Percentiles rank a stretch among this genome's conserved stretches.
Evolutionary conservation across 176 grass and related monocot species (phyloP).

Genomic region (Bonia amplexicaulis): DNA sequence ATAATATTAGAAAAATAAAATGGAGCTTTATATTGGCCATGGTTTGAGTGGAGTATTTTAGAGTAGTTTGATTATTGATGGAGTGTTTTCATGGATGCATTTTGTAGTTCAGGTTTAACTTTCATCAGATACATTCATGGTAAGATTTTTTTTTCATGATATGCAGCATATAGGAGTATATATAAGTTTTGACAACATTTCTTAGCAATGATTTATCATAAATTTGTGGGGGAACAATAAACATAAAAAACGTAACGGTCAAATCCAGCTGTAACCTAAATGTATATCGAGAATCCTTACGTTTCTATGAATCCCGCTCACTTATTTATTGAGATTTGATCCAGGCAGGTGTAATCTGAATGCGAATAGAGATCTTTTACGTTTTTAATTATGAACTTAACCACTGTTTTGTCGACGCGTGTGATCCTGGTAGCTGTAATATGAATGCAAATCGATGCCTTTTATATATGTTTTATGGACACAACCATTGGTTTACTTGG

Average conservation of each 20-base stretch:
- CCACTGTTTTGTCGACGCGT: not conserved
- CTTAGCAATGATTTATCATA: not conserved
- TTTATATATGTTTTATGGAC: not conserved
- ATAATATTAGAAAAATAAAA: no score
- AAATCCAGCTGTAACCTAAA: not conserved
- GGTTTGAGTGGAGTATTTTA: not conserved
- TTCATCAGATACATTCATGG: not conserved
- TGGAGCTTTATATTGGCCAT: not conserved
- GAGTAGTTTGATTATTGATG: not conserved
- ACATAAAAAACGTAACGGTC: not conserved
- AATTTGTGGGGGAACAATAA: not conserved
- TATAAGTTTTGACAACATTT: not conserved
- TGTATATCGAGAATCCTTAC: not conserved
- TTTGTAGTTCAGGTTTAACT: not conserved
- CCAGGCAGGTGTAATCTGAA: not conserved
- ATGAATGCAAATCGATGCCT: not conserved
- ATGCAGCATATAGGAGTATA: not conserved
- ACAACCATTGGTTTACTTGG: not conserved
- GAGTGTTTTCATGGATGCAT: not conserved
- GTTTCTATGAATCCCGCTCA: not conserved
- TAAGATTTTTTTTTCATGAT: not conserved
- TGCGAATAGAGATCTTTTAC: not conserved
- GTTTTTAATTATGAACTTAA: not conserved
- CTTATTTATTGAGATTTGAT: not conserved
- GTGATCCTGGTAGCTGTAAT: not conserved